Base-by-base conservation (phyloP, 805 yeast genomes). In the Hanseniaspora meyeri region DNA sequence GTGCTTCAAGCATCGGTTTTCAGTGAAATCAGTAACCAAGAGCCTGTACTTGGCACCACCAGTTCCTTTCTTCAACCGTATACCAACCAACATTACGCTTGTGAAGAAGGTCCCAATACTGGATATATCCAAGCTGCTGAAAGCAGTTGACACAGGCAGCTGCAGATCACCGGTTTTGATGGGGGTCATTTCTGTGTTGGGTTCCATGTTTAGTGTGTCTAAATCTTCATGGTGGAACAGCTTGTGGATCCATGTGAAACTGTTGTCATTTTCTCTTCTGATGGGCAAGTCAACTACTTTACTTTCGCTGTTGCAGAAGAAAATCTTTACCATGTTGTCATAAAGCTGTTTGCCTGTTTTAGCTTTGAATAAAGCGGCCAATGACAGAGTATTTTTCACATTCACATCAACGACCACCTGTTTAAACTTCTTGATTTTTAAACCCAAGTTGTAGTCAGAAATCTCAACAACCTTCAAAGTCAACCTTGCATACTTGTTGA, bases 21-120 rank as follows among this genome's bases (percentile, higher is more conserved):
- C 45, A 10, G 31, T 24, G 19, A 52, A 52, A 45, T 52, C 56
- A 17, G 50, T 42, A 1, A 52, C 50, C 32, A 52, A 32, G 5
- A 52, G 20, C 31, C 56, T 52, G 17, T 46, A 46, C n/a, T 46
- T 46, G 16, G 39, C 11, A 6, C 38, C 20, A 6, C 37, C 37
- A 2, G 20, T 4, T 14, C 51, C 56, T 32, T 52, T 52, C 31
- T 52, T 52, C 4, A 19, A 24, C 38, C 56, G 45, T 27, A 52
- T 45, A 4, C 50, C 50, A 24, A 52, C 50, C 16, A 52, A 37
- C 17, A 29, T 20, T 11, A 46, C 51, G 38, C 34, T 37, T n/a
- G 47, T 32, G 3, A 42, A 29, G 10, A 45, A 32, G 4, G 19
- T 31, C 8, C 50, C 50, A 10, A 52, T 24, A 9, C 47, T 38